Percentiles rank a stretch among this genome's conserved stretches.
phyloP scores from a whole-genome alignment of 106 monocot genomes.

The Apostasia shenzhenica region DNA sequence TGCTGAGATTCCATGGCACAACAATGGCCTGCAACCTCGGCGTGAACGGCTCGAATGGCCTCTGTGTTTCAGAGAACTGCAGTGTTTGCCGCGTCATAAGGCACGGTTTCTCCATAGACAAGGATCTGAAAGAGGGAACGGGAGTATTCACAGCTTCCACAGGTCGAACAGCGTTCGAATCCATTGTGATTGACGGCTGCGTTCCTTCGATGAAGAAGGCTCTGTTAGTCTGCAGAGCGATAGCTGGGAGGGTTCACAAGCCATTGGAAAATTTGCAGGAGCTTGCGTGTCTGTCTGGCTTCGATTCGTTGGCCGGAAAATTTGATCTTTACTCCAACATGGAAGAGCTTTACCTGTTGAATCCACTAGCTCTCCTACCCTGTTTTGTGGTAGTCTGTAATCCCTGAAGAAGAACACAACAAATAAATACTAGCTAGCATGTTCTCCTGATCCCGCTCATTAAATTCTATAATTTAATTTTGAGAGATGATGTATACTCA shows the following conservation, averaged over 20 bases:
- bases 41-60: conserved; percentile 51
- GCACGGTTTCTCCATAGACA: conserved; percentile 61
- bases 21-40: conserved; percentile 72
- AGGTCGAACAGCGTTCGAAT: conserved; percentile 69
- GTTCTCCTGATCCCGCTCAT: too few species aligned
- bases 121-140: conserved; percentile 38
- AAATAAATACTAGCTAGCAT: too few species aligned
- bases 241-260: conserved; percentile 84
- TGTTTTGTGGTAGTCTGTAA: conserved; percentile 85
- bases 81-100: conserved; percentile 64
- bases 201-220: conserved; percentile 43
- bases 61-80: conserved; percentile 70
- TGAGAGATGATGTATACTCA: too few species aligned
- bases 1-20: conserved; percentile 79
- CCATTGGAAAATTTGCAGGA: conserved; percentile 78
- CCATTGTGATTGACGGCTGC: conserved; percentile 39
- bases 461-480: too few species aligned
- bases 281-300: conserved; percentile 37
- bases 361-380: conserved; percentile 61
- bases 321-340: conserved; percentile 73
- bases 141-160: conserved; percentile 95
- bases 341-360: conserved; percentile 81
- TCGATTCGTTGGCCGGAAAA: conserved; percentile 78
- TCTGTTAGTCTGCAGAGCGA: conserved; percentile 78
- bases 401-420: conserved; percentile 13